A percentile compares a stretch with the other conserved stretches of the same genome.
Evolutionary conservation across 2,329 filamentous ascomycete species (phyloP).

Genomic region (Aspergillus sojae): DNA sequence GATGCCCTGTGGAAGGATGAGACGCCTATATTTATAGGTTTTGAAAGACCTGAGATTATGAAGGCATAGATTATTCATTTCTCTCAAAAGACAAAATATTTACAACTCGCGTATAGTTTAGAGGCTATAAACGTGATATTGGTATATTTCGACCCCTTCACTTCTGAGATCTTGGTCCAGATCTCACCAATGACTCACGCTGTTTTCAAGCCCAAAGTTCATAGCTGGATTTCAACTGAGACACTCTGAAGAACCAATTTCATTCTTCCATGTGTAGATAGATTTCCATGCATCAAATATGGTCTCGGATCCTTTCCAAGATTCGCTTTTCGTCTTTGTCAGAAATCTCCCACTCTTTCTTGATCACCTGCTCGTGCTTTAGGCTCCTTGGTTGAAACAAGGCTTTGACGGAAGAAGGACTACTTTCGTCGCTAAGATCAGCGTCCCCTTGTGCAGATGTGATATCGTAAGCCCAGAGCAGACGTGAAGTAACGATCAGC

Average conservation of each 20-base stretch:
- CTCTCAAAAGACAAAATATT: neutral
- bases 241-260: neutral
- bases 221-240: neutral
- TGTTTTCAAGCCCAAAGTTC: neutral
- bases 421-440: neutral
- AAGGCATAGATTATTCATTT: neutral
- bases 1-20: too few species aligned
- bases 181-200: neutral
- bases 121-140: neutral
- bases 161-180: too few species aligned
- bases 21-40: neutral
- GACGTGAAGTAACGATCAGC: slow-evolving; percentile 12
- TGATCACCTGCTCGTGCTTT: slow-evolving; percentile 3
- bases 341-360: neutral
- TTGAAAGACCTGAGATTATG: neutral
- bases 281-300: neutral
- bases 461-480: slow-evolving; percentile 15
- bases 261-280: neutral
- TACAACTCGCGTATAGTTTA: neutral
- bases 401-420: slow-evolving; percentile 9
- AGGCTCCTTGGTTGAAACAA: neutral
- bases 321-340: slow-evolving; percentile 10
- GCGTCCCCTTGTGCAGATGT: neutral
- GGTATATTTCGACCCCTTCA: neutral
- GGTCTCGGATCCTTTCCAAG: neutral